Base-by-base conservation (phyloP, 495 filamentous ascomycete genomes). In the Cairneyella variabilis region DNA sequence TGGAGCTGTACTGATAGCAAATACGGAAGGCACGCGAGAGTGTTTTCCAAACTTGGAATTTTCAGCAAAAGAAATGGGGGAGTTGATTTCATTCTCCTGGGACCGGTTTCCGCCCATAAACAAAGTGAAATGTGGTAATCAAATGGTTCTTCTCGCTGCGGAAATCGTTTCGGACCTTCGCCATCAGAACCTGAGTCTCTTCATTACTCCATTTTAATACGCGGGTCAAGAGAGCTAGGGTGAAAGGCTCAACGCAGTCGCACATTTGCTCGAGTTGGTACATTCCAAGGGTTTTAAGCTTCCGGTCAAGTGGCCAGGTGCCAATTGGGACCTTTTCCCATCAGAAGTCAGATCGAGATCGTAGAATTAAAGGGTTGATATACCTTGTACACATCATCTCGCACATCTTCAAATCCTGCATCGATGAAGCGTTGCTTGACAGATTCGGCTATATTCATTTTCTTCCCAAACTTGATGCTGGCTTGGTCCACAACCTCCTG, bases 221-320 rank as follows among this genome's bases (percentile, higher is more conserved):
- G 10, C 51, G 40, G 2, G 39, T 54, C 23, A 54, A 37, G 10
- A 75, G 57, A 16, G 73, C 74, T 22, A 73, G 71, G n/a, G 64
- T 64, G 56, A 73, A 76, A 2, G 72, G 57, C 10, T 70, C 68
- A 46, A 76, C 58, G 2, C 66, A 70, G 55, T 78, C 74, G 32
- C 44, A 47, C 68, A 76, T 72, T 54, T 75, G 74, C 37, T 72
- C 64, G 27, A 70, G 72, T 45, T 76, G 71, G 52, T 69, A 76
- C 8, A 47, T 45, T 1, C 74, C 74, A n/a, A 77, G 60, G 51
- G 74, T 63, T 54, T 73, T 75, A 37, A 76, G 48, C 30, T 63
- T 62, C 25, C 44, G 57, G 38, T 79, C 68, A 11, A 55, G 59
- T 2, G 71, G 56, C 76, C 76, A 78, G 11, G 70, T 68, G 5